These are phyloP conservation scores for Volvox carteri DNA, from an alignment of 163 green algal genomes.

Conservation along the genomic window DNA sequence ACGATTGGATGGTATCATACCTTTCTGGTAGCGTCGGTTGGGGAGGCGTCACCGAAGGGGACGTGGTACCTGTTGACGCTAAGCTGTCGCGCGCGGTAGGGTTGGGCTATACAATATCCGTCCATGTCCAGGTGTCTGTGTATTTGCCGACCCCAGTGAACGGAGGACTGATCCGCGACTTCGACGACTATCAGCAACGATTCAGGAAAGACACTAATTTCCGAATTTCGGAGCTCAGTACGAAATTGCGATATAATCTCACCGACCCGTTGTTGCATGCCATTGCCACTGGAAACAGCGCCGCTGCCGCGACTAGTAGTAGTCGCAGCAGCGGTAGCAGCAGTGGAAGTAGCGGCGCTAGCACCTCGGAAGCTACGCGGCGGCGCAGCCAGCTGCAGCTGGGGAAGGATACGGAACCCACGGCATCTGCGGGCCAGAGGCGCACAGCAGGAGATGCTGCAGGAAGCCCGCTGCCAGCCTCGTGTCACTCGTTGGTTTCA, in stretches of 20 bases:
- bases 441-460: neutral
- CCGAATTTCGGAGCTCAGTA: neutral
- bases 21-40: neutral
- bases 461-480: no score
- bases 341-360: neutral
- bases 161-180: neutral
- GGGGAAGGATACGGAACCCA: neutral
- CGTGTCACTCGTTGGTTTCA: neutral
- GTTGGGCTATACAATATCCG: neutral
- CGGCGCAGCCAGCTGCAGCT: neutral
- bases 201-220: neutral
- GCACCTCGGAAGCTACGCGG: neutral
- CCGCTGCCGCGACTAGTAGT: neutral
- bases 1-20: neutral
- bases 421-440: neutral
- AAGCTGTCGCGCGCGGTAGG: neutral
- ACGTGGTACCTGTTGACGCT: neutral
- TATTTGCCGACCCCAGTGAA: neutral
- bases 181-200: neutral
- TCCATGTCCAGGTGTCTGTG: neutral
- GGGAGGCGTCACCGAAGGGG: neutral
- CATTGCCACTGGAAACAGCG: neutral
- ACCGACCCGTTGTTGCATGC: neutral
- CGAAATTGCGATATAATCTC: neutral
- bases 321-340: neutral